Base-by-base conservation (phyloP, 345 rosid genomes). In the Aquilaria malaccensis region DNA sequence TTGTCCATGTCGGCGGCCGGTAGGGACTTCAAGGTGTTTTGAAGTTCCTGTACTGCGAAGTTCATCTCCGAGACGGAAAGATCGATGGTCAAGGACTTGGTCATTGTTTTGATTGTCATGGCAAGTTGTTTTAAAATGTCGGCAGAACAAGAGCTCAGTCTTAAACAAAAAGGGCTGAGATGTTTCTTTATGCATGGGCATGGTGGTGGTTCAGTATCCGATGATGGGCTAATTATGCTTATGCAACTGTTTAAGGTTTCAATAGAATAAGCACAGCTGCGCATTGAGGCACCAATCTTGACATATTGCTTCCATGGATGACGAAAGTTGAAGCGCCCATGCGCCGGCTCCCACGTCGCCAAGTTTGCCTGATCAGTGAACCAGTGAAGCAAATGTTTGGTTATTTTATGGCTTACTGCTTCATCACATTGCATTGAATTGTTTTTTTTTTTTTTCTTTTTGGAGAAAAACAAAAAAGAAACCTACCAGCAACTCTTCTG, bases 291-390 rank as follows among this genome's bases (percentile, higher is more conserved):
- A 3, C 93, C 93, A 37, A 83, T 71, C 75, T 83, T 85, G 60
- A 83, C 76, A 67, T 90, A 87, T 70, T 76, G 79, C 63, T 82
- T 80, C 97, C 97, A 90, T 62, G 97, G 97, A 79, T 87, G 87
- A 22, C 80, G 3, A 58, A 85, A 87, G 67, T 45, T 77, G 75
- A 87, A 83, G 56, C 70, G 75, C 51, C 97, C 95, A 58, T 82
- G 95, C 45, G 84, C 77, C 7, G 93, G 95, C 66, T 90, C 97
- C 95, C 97, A 90, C 68, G 82, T 77, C 0, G 91, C 93, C 65
- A 83, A 76, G 66, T 70, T 81, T 30, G 91, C 85, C 95, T 83
- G 68, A 33, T 15, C 45, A 53, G 46, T 45, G 10, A 37, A n/a
- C 3, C 57, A 12, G 59, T 37, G 13, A 22, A 56, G 48, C 4